Percentiles rank a stretch among this genome's conserved stretches.
phyloP scores from a whole-genome alignment of 2,329 filamentous ascomycete genomes.

The Blastomyces parvus region DNA sequence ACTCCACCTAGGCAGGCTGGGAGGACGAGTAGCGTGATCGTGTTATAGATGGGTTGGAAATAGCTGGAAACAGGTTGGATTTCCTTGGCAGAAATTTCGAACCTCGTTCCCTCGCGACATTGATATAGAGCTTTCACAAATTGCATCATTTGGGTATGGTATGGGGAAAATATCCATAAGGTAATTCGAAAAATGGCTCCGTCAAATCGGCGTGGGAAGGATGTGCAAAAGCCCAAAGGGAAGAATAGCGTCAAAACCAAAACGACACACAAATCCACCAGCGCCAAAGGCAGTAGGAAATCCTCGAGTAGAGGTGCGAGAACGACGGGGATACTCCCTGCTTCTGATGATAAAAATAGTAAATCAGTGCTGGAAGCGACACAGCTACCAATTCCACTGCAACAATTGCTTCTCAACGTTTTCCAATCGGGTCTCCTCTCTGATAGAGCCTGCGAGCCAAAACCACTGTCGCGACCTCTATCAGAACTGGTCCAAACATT shows the following conservation, averaged over 20 bases:
- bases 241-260: not conserved
- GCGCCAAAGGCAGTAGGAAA: not conserved
- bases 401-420: conserved; percentile 63
- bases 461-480: conserved; percentile 37
- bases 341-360: not conserved
- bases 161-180: not conserved
- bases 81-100: no score
- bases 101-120: no score
- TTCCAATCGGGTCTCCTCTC: conserved; percentile 56
- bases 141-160: not conserved
- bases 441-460: conserved; percentile 18
- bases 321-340: not conserved
- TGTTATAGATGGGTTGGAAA: no score
- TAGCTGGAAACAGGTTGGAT: no score
- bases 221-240: not conserved
- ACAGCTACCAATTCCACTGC: conserved; percentile 43
- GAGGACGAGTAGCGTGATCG: no score
- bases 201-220: conserved; percentile 5
- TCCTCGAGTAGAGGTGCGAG: not conserved
- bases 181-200: not conserved
- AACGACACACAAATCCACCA: not conserved
- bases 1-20: no score
- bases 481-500: conserved; percentile 61
- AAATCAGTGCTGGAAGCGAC: not conserved
- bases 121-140: not conserved